Conservation (phyloP, 164 flowering plant genomes). For the Aristolochia contorta region DNA sequence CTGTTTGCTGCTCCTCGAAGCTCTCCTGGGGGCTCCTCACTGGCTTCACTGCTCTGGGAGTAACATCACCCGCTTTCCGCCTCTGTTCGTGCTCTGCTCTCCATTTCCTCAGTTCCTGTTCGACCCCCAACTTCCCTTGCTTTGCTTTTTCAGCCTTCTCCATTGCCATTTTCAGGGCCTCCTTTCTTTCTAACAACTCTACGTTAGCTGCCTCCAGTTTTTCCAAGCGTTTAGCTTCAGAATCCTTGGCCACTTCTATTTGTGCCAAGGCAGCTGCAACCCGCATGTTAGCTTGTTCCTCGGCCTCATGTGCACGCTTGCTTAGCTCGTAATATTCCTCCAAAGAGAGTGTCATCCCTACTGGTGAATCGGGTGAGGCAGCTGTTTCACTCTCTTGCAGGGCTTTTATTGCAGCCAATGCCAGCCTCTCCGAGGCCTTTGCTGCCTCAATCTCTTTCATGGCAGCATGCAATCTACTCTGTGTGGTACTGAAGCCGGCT, state of each 20-base stretch:
- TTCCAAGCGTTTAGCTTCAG: constrained; percentile 51
- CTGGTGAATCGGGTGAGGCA: constrained; percentile 20
- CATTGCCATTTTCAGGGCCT: constrained; percentile 40
- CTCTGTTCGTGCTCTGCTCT: constrained; percentile 73
- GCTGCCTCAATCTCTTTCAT: constrained; percentile 87
- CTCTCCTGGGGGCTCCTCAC: constrained; percentile 33
- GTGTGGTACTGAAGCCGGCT: constrained; percentile 59
- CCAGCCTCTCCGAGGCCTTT: constrained; percentile 72
- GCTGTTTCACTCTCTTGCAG: constrained; percentile 72
- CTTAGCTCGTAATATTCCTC: constrained; percentile 77
- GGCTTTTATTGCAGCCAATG: constrained; percentile 75
- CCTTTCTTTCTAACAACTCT: constrained; percentile 42
- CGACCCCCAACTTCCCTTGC: constrained; percentile 78
- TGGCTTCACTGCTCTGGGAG: constrained; percentile 21
- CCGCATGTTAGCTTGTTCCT: constrained; percentile 59
- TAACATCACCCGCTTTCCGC: constrained; percentile 46
- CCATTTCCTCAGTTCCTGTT: constrained; percentile 90
- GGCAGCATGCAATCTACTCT: constrained; percentile 63
- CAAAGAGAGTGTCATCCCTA: constrained; percentile 60
- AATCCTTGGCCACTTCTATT: constrained; percentile 66
- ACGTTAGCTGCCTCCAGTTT: constrained; percentile 54
- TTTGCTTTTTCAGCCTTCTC: constrained; percentile 74
- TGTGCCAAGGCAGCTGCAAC: constrained; percentile 57
- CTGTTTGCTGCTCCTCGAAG: constrained; percentile 32
- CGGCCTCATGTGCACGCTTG: constrained; percentile 78